Evolutionary conservation across 2,329 filamentous ascomycete species (phyloP), one percentile per base, ranked within the genome.

Genomic region (Alternaria brassicicola): DNA sequence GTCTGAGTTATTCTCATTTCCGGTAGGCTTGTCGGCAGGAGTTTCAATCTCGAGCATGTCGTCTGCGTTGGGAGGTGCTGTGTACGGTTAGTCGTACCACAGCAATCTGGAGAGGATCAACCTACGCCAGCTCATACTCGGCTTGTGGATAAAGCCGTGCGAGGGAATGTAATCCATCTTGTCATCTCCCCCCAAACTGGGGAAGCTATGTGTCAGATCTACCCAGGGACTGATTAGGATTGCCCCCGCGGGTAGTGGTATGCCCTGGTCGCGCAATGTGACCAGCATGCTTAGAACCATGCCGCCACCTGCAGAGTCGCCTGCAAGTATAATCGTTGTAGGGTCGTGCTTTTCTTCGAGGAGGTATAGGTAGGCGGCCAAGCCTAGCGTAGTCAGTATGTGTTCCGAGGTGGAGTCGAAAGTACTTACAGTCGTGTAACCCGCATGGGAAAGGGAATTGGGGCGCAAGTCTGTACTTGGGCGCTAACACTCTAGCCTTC

Each of bases 361-460:
- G 2, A 98, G 85, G 67, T 92, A 89, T 15, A 98, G 80, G 72
- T 99, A 98, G 0, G 92, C 87, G 1, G 94, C 92, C 48, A 99
- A 76, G 68, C 70, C 70, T 73, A 17, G 8, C 19, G 15, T 4
- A 6, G 26, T 70, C 39, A 69, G 62, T 28, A 35, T 21, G 7
- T 10, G 6, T 17, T 36, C 6, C 5, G 4, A 2, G 2, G 5
- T 2, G 4, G 9, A 9, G 5, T 25, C 17, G 2, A 15, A 6
- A 3, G 12, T 50, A 64, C 69, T 58, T 39, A 70, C 92, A 97
- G 74, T 99, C 95, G 55, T 95, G 89, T 7, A 99, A 79, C 26
- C 91, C 93, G 71, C 95, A 98, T 0, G 95, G 95, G 64, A 99
- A 99, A 0, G 95, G 95, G 59, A 94, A 99, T 74, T 98, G 93